Evolutionary conservation across 176 grass and related monocot genomes (phyloP), one percentile per base, ranked within the genome.

Genomic region (Avena insularis): DNA sequence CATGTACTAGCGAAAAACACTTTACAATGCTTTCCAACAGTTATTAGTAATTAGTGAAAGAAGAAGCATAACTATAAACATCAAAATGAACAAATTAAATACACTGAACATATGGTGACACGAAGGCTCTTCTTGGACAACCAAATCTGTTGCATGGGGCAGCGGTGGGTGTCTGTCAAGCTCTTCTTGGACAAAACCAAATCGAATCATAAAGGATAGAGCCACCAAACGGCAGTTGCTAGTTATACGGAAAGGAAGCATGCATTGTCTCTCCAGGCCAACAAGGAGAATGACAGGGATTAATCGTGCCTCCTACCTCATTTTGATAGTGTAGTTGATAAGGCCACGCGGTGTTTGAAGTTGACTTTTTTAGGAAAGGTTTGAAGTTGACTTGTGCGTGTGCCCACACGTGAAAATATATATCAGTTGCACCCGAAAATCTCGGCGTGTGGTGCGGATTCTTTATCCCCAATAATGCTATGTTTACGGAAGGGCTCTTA

Each of bases 391-490:
- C 19, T 9, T n/a, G 9, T 10, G 57, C 2, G 9, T 57, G 1
- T 6, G 46, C 9, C 9, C 46, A 48, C 9, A 0, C 45, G 46
- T 3, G 51, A 20, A 16, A 59, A 59, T 59, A 59, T 59, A 17
- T 59, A n/a, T 59, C 19, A 59, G 56, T 59, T 59, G 57, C 57
- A 59, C 57, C 57, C 57, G 57, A 59, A 59, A n/a, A 59, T 59
- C 57, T 59, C 57, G 0, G 40, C 40, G 9, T 48, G 46, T 10
- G 46, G 8, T 48, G 46, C 46, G 21, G 58, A 10, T 61, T 23
- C 23, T 10, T 27, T 63, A 25, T n/a, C 58, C 8, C n/a, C n/a
- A n/a, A 29, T 29, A 29, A 29, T 29, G 29, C 29, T 29, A 29
- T 1, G 29, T 29, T 29, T 29, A 29, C 29, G 29, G 29, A 29